A percentile compares a stretch with the other conserved stretches of the same genome.
Evolutionary conservation across 2,329 filamentous ascomycete species (phyloP).

Genomic region (Hypoxylon sp.): DNA sequence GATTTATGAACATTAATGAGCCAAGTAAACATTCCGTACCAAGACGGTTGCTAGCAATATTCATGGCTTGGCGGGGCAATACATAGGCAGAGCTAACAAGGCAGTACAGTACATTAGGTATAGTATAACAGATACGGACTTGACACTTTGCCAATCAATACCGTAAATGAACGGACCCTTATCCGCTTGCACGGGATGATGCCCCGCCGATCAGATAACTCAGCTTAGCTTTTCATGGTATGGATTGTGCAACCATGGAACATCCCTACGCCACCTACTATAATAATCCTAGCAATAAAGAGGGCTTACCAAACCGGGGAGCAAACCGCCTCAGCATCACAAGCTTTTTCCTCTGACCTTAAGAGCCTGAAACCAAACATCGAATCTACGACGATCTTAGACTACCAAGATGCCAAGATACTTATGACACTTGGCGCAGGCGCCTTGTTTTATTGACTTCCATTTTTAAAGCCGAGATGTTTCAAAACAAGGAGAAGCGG

Average conservation of each 20-base stretch:
- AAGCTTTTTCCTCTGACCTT: conserved; percentile 32
- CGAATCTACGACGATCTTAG: conserved; percentile 20
- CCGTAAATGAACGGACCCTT: conserved; percentile 33
- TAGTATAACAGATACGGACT: conserved; percentile 27
- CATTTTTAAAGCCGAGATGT: conserved; percentile 26
- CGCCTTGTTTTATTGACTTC: conserved; percentile 30
- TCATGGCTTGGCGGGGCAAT: conserved; percentile 19
- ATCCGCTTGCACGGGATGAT: conserved; percentile 40
- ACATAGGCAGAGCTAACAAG: conserved; percentile 12
- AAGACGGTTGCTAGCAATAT: conserved; percentile 37
- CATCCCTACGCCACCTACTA: conserved; percentile 19
- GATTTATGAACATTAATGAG: neutral
- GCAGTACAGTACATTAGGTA: too few species aligned
- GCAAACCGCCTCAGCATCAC: conserved; percentile 26
- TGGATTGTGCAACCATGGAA: conserved; percentile 13
- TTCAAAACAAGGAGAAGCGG: conserved; percentile 24
- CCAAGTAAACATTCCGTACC: conserved; percentile 36
- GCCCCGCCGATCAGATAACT: conserved; percentile 41
- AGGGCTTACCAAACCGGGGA: conserved; percentile 23
- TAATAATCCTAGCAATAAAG: conserved; percentile 26
- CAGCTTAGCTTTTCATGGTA: conserved; percentile 15
- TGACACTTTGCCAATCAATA: conserved; percentile 32
- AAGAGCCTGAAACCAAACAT: conserved; percentile 27
- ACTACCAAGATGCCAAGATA: conserved; percentile 29
- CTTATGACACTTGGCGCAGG: conserved; percentile 25